Conservation (phyloP, 176 grass and related monocot genomes). For the Rhynchospora pubera region DNA sequence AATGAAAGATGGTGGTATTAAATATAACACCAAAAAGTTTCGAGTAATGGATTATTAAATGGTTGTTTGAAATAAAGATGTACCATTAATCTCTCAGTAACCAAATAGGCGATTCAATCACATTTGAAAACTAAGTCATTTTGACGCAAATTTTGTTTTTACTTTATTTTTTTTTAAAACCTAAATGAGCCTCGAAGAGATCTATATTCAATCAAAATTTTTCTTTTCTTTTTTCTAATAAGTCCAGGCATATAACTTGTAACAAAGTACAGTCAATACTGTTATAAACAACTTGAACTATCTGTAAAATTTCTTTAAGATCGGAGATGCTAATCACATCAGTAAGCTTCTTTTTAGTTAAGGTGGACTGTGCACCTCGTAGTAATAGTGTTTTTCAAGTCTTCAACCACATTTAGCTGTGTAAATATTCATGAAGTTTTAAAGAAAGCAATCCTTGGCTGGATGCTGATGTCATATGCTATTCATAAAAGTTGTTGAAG, state of each 20-base stretch:
- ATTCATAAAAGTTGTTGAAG: neutral
- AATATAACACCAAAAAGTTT: too few relatives aligned
- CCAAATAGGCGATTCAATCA: neutral
- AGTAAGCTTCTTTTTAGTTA: neutral
- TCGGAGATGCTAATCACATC: neutral
- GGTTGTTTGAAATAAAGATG: too few relatives aligned
- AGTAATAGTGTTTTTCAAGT: neutral
- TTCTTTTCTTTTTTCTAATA: neutral
- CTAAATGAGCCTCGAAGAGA: neutral
- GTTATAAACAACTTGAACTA: neutral
- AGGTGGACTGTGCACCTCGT: neutral
- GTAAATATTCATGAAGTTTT: neutral
- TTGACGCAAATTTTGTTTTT: neutral
- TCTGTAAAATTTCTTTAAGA: neutral
- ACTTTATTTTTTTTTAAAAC: neutral
- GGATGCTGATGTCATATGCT: constrained; percentile 4
- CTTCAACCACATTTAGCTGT: neutral
- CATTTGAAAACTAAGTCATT: neutral
- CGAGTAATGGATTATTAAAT: too few relatives aligned
- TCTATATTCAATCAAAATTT: neutral
- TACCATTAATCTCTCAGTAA: too few relatives aligned
- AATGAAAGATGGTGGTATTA: neutral
- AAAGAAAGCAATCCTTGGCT: constrained; percentile 8
- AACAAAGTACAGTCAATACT: neutral
- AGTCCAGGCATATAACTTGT: neutral